Conservation (phyloP, 1,284 basidiomycete species). For the Xerocomus cyaneibrunnescens region DNA sequence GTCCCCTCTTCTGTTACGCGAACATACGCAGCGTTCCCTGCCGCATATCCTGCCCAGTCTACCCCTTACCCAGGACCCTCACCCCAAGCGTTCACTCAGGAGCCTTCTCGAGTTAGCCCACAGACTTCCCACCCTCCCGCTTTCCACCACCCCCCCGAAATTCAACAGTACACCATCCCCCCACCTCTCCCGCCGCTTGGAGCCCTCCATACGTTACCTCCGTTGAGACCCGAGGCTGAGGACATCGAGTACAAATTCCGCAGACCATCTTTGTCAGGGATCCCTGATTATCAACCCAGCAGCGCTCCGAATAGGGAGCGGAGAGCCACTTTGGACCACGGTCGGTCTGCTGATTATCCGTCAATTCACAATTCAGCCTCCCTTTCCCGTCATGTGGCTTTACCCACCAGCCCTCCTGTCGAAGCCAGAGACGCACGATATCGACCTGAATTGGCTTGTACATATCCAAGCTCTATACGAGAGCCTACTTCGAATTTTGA, state of each 20-base stretch:
- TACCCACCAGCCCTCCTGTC: conserved; percentile 7
- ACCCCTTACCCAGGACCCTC: conserved; percentile 32
- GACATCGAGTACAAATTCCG: conserved; percentile 35
- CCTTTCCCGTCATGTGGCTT: conserved; percentile 5
- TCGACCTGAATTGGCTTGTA: conserved; percentile 16
- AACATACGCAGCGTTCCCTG: conserved; percentile 58
- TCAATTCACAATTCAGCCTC: not conserved
- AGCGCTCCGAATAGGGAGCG: conserved; percentile 11
- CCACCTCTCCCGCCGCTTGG: conserved; percentile 26
- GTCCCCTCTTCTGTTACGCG: conserved; percentile 37
- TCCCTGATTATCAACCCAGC: conserved; percentile 11
- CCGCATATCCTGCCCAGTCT: conserved; percentile 35
- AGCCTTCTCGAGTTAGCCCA: conserved; percentile 22
- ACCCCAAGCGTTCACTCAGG: conserved; percentile 26
- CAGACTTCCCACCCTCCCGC: conserved; percentile 23
- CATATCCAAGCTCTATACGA: conserved; percentile 21
- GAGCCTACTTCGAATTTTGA: conserved; percentile 19
- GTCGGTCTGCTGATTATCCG: conserved; percentile 18
- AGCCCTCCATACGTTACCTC: conserved; percentile 28
- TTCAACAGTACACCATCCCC: conserved; percentile 31
- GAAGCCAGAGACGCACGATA: conserved; percentile 18
- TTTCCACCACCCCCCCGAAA: conserved; percentile 26
- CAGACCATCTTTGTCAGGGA: conserved; percentile 31
- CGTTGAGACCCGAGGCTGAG: conserved; percentile 27
- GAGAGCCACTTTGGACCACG: conserved; percentile 17